Conservation (phyloP, 345 rosid genomes). For the Boechera stricta region DNA sequence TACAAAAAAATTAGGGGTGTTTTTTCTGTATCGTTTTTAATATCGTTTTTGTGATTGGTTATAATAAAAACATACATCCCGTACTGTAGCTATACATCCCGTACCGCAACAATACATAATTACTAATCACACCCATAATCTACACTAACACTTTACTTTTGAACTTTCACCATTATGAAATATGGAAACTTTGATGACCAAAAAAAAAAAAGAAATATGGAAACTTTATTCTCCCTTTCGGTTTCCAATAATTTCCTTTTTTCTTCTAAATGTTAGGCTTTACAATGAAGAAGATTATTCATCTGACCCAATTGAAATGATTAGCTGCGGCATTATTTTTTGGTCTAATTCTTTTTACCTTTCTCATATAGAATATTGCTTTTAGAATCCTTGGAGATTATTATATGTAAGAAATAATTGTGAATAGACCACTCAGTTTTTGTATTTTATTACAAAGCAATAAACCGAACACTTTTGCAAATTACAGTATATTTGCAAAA, state of each 20-base stretch:
- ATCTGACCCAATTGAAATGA: slow-evolving; percentile 34
- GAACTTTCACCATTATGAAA: slow-evolving; percentile 23
- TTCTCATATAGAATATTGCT: neutral
- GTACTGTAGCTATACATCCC: too few relatives aligned
- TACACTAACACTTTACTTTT: slow-evolving; percentile 19
- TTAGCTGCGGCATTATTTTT: slow-evolving; percentile 17
- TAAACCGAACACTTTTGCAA: neutral
- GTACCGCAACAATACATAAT: too few relatives aligned
- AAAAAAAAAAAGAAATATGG: neutral
- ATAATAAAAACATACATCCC: too few relatives aligned
- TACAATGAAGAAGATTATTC: slow-evolving; percentile 23
- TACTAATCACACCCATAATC: too few relatives aligned
- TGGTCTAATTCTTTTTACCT: neutral
- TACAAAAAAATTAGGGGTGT: too few relatives aligned
- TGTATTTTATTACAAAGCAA: slow-evolving; percentile 12
- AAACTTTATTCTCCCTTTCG: slow-evolving; percentile 32
- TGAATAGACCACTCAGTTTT: neutral
- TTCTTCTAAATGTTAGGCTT: slow-evolving; percentile 6
- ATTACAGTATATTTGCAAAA: neutral
- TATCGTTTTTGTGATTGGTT: too few relatives aligned
- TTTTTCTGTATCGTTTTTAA: too few relatives aligned
- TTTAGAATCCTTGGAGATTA: neutral
- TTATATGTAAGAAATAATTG: neutral
- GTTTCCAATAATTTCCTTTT: slow-evolving; percentile 13
- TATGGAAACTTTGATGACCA: slow-evolving; percentile 18